phyloP scores from a whole-genome alignment of 768 basidiomycete species.

The Clathrus columnatus region DNA sequence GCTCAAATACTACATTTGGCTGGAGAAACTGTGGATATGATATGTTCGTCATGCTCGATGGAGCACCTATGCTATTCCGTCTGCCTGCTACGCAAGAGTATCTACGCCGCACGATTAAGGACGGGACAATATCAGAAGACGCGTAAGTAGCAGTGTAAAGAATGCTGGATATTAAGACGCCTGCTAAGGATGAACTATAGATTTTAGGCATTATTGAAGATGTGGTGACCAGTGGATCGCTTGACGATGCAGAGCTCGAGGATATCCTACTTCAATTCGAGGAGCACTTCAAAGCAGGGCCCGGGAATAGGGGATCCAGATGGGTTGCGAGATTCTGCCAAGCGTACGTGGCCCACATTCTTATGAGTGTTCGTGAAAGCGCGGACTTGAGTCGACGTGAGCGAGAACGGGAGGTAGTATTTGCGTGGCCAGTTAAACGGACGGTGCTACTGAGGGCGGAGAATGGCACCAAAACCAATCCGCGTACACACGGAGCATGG shows the following conservation, averaged over 20 bases:
- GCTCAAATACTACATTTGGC: too few species aligned
- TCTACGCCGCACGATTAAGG: too few species aligned
- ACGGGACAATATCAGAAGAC: too few species aligned
- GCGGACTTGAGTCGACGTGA: not conserved
- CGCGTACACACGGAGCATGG: not conserved
- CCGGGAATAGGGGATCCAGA: not conserved
- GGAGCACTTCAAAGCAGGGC: slow-evolving; percentile 8
- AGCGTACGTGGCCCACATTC: slow-evolving; percentile 11
- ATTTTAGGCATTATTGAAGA: slow-evolving; percentile 9
- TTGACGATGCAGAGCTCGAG: slow-evolving; percentile 7
- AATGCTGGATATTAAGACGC: too few species aligned
- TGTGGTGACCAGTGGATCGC: slow-evolving; percentile 4
- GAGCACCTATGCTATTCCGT: too few species aligned
- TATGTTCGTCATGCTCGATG: too few species aligned
- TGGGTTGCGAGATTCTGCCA: slow-evolving; percentile 13
- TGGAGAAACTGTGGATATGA: too few species aligned
- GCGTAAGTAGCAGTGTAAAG: too few species aligned
- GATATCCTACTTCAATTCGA: slow-evolving; percentile 8
- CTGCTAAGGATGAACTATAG: not conserved
- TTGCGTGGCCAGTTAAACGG: too few species aligned
- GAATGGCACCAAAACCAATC: not conserved
- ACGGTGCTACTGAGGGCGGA: slow-evolving; percentile 7
- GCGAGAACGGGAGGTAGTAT: too few species aligned
- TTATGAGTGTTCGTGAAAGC: slow-evolving; percentile 8
- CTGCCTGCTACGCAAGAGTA: too few species aligned